These are phyloP conservation scores for Capsella bursapastoris DNA, from an alignment of 345 rosid genomes.

Conservation along the genomic window DNA sequence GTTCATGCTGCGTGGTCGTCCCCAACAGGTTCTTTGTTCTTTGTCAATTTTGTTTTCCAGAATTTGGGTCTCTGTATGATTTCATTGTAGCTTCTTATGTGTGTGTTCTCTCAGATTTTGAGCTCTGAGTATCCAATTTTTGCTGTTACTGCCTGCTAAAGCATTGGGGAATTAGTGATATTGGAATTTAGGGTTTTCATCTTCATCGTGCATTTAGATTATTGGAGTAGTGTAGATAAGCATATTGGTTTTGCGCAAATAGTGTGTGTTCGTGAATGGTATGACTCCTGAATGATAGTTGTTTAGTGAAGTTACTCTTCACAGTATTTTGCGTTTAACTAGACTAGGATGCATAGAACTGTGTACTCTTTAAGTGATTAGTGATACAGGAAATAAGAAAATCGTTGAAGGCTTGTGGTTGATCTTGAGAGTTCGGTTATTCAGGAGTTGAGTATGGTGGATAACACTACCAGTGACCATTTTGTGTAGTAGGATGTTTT, in stretches of 20 bases:
- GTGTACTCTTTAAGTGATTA: not conserved
- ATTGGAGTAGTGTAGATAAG: not conserved
- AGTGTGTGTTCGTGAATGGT: not conserved
- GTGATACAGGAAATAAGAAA: not conserved
- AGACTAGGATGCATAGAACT: not conserved
- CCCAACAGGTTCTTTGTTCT: slow-evolving; percentile 71
- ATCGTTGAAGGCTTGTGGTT: not conserved
- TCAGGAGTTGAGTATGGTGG: not conserved
- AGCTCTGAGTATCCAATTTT: not conserved
- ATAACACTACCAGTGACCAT: slow-evolving; percentile 15
- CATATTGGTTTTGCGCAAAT: not conserved
- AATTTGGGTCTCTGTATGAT: not conserved
- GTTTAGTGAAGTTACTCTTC: slow-evolving; percentile 1
- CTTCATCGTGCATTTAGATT: not conserved
- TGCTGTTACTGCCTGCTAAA: not conserved
- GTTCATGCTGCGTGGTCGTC: slow-evolving; percentile 98
- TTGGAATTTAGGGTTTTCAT: slow-evolving; percentile 21
- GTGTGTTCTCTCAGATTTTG: not conserved
- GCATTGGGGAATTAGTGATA: slow-evolving; percentile 7
- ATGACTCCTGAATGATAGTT: slow-evolving; percentile 3
- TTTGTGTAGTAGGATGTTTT: slow-evolving; percentile 11
- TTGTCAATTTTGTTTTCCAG: not conserved
- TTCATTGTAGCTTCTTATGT: not conserved
- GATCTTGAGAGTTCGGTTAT: not conserved
- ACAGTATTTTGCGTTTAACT: slow-evolving; percentile 1